Evolutionary conservation across 768 basidiomycete species (phyloP).

Genomic region (Hortiboletus campestris): DNA sequence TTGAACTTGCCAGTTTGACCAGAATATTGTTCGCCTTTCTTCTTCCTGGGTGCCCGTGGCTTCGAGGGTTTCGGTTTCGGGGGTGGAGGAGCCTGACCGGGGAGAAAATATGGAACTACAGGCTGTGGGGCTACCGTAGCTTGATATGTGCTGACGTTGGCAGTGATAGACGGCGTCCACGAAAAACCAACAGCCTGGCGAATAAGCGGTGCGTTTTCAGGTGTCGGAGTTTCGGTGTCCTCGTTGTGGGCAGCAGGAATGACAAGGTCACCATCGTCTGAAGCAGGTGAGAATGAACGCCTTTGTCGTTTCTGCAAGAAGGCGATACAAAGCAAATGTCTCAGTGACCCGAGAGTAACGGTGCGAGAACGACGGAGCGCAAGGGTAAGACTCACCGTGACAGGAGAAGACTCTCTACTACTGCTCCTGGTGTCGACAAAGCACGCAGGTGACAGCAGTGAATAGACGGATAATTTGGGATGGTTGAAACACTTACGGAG

Average conservation of each 20-base stretch:
- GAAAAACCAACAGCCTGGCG: conserved; percentile 59
- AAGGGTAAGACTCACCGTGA: conserved; percentile 36
- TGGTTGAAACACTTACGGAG: conserved; percentile 32
- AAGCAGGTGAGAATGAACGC: conserved; percentile 52
- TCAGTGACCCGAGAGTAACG: background rate
- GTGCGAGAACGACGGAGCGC: background rate
- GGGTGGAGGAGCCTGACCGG: conserved; percentile 44
- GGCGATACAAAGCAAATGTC: background rate
- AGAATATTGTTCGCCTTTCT: conserved; percentile 39
- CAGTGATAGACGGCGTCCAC: conserved; percentile 29
- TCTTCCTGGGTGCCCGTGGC: conserved; percentile 28
- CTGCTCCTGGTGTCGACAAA: conserved; percentile 46
- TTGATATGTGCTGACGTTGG: conserved; percentile 32
- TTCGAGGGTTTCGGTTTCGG: conserved; percentile 28
- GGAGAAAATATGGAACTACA: conserved; percentile 41
- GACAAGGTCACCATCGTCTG: conserved; percentile 47
- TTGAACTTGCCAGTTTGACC: conserved; percentile 52
- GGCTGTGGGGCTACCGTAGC: conserved; percentile 24
- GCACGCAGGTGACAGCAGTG: background rate
- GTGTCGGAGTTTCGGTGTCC: conserved; percentile 44
- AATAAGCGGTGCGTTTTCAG: conserved; percentile 47
- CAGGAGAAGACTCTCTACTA: conserved; percentile 57
- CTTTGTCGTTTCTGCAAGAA: conserved; percentile 38
- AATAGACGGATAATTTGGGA: background rate
- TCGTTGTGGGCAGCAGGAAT: conserved; percentile 40